A percentile compares a stretch with the other conserved stretches of the same genome.
These are phyloP conservation scores for Teratosphaeriaceae sp. DNA, from an alignment of 2,329 filamentous ascomycete species.

Conservation along the genomic window DNA sequence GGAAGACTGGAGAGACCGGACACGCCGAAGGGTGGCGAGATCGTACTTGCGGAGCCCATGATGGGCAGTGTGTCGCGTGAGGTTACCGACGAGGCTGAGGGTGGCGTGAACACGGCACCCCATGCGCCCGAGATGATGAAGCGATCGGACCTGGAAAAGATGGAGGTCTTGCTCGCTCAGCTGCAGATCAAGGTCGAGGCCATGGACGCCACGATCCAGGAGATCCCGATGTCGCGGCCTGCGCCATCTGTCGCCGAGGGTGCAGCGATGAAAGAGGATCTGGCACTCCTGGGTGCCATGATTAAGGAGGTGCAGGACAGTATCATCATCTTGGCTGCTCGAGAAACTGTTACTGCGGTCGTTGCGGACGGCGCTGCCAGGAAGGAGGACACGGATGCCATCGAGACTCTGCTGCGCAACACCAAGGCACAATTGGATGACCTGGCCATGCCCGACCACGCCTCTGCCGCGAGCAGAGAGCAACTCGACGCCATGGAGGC, in stretches of 20 bases:
- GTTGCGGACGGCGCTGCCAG: slow-evolving; percentile 50
- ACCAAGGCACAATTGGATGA: slow-evolving; percentile 86
- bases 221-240: slow-evolving; percentile 40
- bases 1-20: slow-evolving; percentile 33
- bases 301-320: slow-evolving; percentile 54
- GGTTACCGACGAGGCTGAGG: slow-evolving; percentile 14
- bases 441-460: slow-evolving; percentile 57
- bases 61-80: slow-evolving; percentile 35
- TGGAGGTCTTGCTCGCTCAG: slow-evolving; percentile 77
- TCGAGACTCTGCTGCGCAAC: slow-evolving; percentile 84
- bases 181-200: slow-evolving; percentile 78
- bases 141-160: slow-evolving; percentile 72
- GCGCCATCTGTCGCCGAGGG: slow-evolving; percentile 27
- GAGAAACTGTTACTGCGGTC: slow-evolving; percentile 11
- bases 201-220: slow-evolving; percentile 52
- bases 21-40: slow-evolving; percentile 45
- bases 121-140: slow-evolving; percentile 41
- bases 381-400: slow-evolving; percentile 81
- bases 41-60: slow-evolving; percentile 48
- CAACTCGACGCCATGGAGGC: slow-evolving; percentile 58
- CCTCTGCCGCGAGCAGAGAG: slow-evolving; percentile 59
- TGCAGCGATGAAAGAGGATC: slow-evolving; percentile 46
- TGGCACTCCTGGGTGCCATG: slow-evolving; percentile 40
- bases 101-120: slow-evolving; percentile 6
- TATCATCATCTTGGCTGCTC: slow-evolving; percentile 46